Conservation (phyloP, 2,329 filamentous ascomycete genomes). For the Hymenoscyphus albidus region DNA sequence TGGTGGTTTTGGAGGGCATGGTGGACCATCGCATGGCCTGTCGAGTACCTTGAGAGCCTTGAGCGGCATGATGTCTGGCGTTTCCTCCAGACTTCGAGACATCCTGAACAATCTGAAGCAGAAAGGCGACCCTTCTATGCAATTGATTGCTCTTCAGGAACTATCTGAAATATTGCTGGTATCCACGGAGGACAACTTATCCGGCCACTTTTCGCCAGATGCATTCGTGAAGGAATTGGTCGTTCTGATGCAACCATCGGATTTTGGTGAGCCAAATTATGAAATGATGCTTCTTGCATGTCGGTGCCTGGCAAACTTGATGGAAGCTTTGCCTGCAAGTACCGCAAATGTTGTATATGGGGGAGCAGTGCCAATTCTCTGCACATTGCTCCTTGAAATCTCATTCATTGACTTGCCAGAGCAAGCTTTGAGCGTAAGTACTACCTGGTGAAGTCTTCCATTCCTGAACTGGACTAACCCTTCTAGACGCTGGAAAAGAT, state of each 20-base stretch:
- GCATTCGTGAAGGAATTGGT: slow-evolving; percentile 94
- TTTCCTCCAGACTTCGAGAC: slow-evolving; percentile 74
- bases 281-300: slow-evolving; percentile 97
- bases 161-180: slow-evolving; percentile 90
- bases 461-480: slow-evolving; percentile 12
- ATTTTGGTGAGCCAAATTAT: slow-evolving; percentile 81
- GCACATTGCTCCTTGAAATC: slow-evolving; percentile 92
- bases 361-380: slow-evolving; percentile 90
- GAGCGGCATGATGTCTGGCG: slow-evolving; percentile 86
- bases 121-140: slow-evolving; percentile 80
- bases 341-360: slow-evolving; percentile 96
- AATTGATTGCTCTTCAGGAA: slow-evolving; percentile 89
- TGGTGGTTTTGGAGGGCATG: slow-evolving; percentile 62
- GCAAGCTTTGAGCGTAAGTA: slow-evolving; percentile 75
- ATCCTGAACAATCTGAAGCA: slow-evolving; percentile 72
- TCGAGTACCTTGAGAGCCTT: slow-evolving; percentile 81
- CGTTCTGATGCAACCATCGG: slow-evolving; percentile 82
- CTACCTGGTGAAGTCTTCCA: slow-evolving; percentile 19
- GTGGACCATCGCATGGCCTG: slow-evolving; percentile 60
- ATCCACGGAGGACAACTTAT: slow-evolving; percentile 93
- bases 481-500: slow-evolving; percentile 85
- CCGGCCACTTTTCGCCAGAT: slow-evolving; percentile 92
- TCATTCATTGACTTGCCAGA: slow-evolving; percentile 97
- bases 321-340: slow-evolving; percentile 92
- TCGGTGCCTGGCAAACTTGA: slow-evolving; percentile 90